Conservation (phyloP, 352 stramenopile genomes). For the Phytophthora cajani region DNA sequence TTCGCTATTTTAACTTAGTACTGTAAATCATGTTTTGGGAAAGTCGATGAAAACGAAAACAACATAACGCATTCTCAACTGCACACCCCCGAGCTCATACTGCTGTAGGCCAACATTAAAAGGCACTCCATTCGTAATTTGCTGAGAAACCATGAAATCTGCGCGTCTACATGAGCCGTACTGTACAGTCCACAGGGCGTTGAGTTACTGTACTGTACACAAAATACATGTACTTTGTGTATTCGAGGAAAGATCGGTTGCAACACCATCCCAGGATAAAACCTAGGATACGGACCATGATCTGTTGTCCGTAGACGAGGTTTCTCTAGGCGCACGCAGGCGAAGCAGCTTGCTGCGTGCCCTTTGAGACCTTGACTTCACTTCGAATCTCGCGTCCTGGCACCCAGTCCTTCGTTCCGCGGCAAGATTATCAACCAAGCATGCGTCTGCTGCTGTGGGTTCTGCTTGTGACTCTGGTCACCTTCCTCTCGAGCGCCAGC, state of each 20-base stretch:
- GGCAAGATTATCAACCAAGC: background rate
- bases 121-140: no score
- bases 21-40: no score
- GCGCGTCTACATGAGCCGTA: no score
- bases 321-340: background rate
- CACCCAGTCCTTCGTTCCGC: background rate
- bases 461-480: conserved; percentile 13
- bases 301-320: conserved; percentile 7
- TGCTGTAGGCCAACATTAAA: no score
- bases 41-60: no score
- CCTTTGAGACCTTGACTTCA: conserved; percentile 6
- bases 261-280: background rate
- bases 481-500: conserved; percentile 4
- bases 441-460: conserved; percentile 25
- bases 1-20: no score
- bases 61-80: no score
- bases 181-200: no score
- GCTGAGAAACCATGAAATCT: no score
- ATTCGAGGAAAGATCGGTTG: background rate
- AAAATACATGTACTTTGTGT: no score
- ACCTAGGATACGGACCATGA: conserved; percentile 11
- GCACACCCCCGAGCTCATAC: no score
- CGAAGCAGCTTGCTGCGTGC: background rate
- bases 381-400: conserved; percentile 3
- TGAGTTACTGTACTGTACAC: no score